Evolutionary conservation across 1,284 basidiomycete genomes (phyloP).

Genomic region (Ustilago curta): DNA sequence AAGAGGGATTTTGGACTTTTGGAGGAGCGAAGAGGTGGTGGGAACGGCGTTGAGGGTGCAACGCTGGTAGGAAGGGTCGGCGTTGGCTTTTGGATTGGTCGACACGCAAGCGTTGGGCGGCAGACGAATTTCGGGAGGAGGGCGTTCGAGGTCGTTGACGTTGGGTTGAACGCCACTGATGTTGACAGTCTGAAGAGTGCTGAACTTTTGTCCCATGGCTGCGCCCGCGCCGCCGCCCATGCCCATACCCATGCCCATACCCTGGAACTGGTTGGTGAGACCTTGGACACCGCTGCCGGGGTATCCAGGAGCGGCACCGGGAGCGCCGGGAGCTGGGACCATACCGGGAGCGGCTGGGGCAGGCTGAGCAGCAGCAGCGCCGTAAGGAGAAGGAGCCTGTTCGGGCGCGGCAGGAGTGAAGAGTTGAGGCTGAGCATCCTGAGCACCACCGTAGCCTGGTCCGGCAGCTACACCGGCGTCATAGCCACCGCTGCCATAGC

Average conservation of each 20-base stretch:
- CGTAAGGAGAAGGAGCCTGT: constrained; percentile 33
- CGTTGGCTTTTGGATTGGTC: constrained; percentile 82
- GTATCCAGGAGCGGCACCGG: constrained; percentile 37
- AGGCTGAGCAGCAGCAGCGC: constrained; percentile 32
- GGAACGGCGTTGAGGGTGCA: constrained; percentile 92
- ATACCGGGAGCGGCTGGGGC: constrained; percentile 42
- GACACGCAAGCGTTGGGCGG: constrained; percentile 86
- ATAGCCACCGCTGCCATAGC: constrained; percentile 68
- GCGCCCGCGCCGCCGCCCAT: constrained; percentile 72
- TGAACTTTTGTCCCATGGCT: constrained; percentile 41
- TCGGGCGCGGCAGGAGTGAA: constrained; percentile 55
- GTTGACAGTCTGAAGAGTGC: constrained; percentile 61
- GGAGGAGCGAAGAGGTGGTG: constrained; percentile 88
- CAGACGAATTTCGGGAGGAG: constrained; percentile 88
- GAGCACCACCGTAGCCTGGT: constrained; percentile 49
- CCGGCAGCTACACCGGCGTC: constrained; percentile 70
- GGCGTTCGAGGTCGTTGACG: constrained; percentile 81
- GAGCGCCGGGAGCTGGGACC: constrained; percentile 17
- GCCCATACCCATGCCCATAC: constrained; percentile 86
- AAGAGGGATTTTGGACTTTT: constrained; percentile 92
- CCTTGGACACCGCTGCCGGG: constrained; percentile 73
- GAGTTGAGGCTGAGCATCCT: constrained; percentile 48
- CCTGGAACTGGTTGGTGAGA: constrained; percentile 84
- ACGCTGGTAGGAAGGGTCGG: constrained; percentile 92
- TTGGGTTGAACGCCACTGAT: constrained; percentile 73